phyloP scores from a whole-genome alignment of 192 early-diverging fungal species.

The Diversispora epigaea region DNA sequence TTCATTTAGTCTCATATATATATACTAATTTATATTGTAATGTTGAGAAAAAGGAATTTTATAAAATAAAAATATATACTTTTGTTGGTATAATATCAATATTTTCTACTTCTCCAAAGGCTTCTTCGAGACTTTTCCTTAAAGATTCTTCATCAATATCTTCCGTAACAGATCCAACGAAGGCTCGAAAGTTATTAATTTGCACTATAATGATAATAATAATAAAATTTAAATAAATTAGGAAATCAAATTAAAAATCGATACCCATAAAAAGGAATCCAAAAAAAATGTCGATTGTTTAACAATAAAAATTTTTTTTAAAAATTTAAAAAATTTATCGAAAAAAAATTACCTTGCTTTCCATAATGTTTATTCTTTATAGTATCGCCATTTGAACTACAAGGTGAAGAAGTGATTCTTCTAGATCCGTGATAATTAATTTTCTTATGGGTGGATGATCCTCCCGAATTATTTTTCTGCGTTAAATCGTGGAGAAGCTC shows the following conservation, averaged over 20 bases:
- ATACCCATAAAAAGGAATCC: too few species aligned
- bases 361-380: background rate
- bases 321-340: background rate
- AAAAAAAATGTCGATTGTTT: too few species aligned
- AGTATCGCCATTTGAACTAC: background rate
- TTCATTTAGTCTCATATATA: too few species aligned
- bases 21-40: too few species aligned
- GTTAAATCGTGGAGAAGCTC: slow-evolving; percentile 10
- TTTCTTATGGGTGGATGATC: background rate
- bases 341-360: background rate
- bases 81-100: slow-evolving; percentile 21
- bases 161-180: slow-evolving; percentile 2
- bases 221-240: background rate
- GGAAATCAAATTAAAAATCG: background rate
- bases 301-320: background rate
- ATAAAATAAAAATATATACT: background rate
- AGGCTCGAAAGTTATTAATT: background rate
- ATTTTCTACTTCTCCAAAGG: slow-evolving; percentile 9
- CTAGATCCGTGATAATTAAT: background rate
- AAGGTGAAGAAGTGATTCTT: background rate
- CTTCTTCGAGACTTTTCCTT: slow-evolving; percentile 4
- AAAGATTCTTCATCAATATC: slow-evolving; percentile 4
- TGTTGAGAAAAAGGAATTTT: too few species aligned
- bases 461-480: background rate
- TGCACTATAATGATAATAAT: too few species aligned